These are phyloP conservation scores for Raffaelea arxii DNA, from an alignment of 2,329 filamentous ascomycete genomes.

Conservation along the genomic window DNA sequence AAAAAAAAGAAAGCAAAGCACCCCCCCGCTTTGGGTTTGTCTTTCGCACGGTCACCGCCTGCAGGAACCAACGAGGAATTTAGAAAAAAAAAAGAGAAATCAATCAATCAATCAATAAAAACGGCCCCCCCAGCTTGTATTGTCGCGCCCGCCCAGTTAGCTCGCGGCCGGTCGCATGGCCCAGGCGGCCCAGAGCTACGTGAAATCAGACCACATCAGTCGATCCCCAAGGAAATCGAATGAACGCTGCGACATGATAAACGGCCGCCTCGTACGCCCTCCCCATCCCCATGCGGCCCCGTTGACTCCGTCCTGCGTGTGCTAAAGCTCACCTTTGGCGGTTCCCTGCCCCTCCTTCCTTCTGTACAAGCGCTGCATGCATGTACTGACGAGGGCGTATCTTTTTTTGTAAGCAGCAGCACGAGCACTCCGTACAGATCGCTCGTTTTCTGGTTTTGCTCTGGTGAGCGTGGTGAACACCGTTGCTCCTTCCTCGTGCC, in stretches of 20 bases:
- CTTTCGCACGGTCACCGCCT: too few relatives aligned
- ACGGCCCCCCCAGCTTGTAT: too few relatives aligned
- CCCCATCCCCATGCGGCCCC: not conserved
- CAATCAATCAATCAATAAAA: too few relatives aligned
- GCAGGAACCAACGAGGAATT: not conserved
- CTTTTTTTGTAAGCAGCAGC: not conserved
- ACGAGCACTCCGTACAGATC: not conserved
- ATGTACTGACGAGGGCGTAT: not conserved
- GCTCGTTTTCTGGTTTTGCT: not conserved
- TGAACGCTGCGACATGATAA: slow-evolving; percentile 10
- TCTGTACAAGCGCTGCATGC: too few relatives aligned
- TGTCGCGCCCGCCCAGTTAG: slow-evolving; percentile 1
- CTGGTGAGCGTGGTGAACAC: slow-evolving; percentile 2
- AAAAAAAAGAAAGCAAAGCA: too few relatives aligned
- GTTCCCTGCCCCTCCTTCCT: too few relatives aligned
- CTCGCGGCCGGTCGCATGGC: slow-evolving; percentile 2
- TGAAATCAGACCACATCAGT: slow-evolving; percentile 17
- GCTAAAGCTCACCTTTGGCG: too few relatives aligned
- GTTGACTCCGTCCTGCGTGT: too few relatives aligned
- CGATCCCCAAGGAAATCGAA: slow-evolving; percentile 14
- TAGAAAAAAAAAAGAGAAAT: too few relatives aligned
- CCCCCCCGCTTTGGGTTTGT: too few relatives aligned
- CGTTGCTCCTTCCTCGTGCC: slow-evolving; percentile 6
- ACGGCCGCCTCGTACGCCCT: slow-evolving; percentile 10
- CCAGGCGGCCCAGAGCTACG: slow-evolving; percentile 11